A percentile compares a stretch with the other conserved stretches of the same genome.
Conservation (phyloP, 1,284 basidiomycete species). For the Xerocomus subilludens region DNA sequence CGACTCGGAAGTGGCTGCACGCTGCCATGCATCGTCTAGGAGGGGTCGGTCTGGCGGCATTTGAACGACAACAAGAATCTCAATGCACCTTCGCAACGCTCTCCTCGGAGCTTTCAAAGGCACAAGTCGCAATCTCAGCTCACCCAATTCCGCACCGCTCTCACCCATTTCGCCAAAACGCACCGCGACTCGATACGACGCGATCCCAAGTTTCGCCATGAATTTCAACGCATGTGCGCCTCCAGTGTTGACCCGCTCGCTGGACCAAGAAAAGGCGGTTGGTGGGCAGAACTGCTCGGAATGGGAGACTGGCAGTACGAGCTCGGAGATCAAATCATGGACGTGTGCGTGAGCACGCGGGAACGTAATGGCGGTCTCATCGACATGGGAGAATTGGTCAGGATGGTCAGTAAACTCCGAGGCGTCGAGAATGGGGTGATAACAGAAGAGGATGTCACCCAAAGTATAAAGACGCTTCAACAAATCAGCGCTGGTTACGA, state of each 20-base stretch:
- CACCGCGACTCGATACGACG: conserved; percentile 88
- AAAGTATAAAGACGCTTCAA: conserved; percentile 88
- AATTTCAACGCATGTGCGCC: conserved; percentile 96
- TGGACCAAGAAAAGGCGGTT: conserved; percentile 84
- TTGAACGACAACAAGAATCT: conserved; percentile 78
- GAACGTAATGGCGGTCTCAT: conserved; percentile 93
- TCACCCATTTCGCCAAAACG: conserved; percentile 82
- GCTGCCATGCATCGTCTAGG: conserved; percentile 71
- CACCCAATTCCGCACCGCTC: conserved; percentile 82
- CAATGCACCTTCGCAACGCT: conserved; percentile 83
- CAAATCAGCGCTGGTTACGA: conserved; percentile 93
- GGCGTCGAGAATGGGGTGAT: conserved; percentile 70
- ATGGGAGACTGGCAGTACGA: conserved; percentile 96
- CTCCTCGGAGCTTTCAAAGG: conserved; percentile 79
- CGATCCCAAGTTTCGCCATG: conserved; percentile 90
- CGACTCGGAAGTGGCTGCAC: too few relatives aligned
- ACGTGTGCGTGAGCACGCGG: conserved; percentile 92
- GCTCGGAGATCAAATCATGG: conserved; percentile 96
- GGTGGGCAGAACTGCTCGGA: conserved; percentile 90
- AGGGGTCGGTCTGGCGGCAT: conserved; percentile 79
- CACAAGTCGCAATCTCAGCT: conserved; percentile 87
- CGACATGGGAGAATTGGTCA: conserved; percentile 85
- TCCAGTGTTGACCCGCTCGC: conserved; percentile 95
- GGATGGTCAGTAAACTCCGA: conserved; percentile 80
- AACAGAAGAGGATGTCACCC: conserved; percentile 86